phyloP scores from a whole-genome alignment of 192 early-diverging fungal species.

The Podila horticola region DNA sequence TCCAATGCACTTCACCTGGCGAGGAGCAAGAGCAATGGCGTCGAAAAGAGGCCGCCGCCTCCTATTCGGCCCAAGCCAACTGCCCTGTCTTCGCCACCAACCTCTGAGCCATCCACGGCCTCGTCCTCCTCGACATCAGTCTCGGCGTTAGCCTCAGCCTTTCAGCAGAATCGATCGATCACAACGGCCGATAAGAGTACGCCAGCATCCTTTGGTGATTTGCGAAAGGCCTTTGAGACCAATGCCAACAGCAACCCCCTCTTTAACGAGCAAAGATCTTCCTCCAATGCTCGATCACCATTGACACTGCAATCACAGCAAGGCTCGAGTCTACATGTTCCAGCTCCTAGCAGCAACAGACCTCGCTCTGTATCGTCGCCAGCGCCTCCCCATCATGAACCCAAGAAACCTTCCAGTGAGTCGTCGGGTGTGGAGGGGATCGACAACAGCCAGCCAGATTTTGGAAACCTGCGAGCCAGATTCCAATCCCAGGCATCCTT shows the following conservation, averaged over 20 bases:
- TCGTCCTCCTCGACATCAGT: conserved; percentile 6
- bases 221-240: conserved; percentile 37
- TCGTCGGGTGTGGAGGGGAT: conserved; percentile 13
- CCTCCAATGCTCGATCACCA: neutral
- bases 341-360: conserved; percentile 9
- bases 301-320: neutral
- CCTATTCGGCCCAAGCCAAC: conserved; percentile 39
- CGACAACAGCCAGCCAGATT: conserved; percentile 36
- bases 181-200: conserved; percentile 24
- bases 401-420: neutral
- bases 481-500: conserved; percentile 43
- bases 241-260: conserved; percentile 28
- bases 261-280: conserved; percentile 3
- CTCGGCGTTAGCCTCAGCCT: neutral
- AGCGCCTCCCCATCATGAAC: conserved; percentile 13
- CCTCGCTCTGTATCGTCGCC: conserved; percentile 43
- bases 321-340: neutral
- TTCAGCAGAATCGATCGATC: conserved; percentile 2
- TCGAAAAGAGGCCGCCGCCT: conserved; percentile 34
- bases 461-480: conserved; percentile 43
- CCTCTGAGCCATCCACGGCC: neutral
- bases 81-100: conserved; percentile 10
- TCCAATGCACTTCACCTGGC: neutral
- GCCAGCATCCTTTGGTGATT: conserved; percentile 32
- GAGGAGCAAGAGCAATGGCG: conserved; percentile 26